Evolutionary conservation across 2,329 filamentous ascomycete genomes (phyloP), one percentile per base, ranked within the genome.

Genomic region (Fusarium sp.): DNA sequence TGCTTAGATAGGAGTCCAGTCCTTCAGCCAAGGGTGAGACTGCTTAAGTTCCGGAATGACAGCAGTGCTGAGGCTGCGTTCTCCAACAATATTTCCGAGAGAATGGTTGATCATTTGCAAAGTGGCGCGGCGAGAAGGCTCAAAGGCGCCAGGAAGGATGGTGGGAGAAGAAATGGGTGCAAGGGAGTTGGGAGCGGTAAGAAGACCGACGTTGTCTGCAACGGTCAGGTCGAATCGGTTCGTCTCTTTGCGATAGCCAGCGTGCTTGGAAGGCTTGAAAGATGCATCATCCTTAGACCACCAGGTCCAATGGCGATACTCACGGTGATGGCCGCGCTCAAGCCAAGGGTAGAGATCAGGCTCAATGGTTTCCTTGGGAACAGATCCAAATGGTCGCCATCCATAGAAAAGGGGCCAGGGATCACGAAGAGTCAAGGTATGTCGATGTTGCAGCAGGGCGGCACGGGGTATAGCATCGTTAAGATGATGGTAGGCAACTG

Each of bases 341-440:
- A 75, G 65, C 73, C 73, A 75, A n/a, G 72, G 72, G 34, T 75
- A 75, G 2, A 75, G 63, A 26, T 75, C 73, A 38, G 73, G 73
- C 24, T 75, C 73, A 33, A 75, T 57, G 5, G 57, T 54, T 9
- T 62, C 60, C 46, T 71, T 72, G 17, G 62, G 55, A 14, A 75
- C 47, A 13, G 52, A 55, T 9, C 72, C 73, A 38, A 75, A 75
- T 28, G 73, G 73, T 8, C 59, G 71, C 73, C 73, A 75, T 21
- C 72, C 72, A 26, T 73, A 73, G 33, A 75, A 75, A n/a, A 75
- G 65, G 7, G 73, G 73, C 71, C 71, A 75, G 14, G 73, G 73
- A 28, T 75, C 73, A 13, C 73, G 72, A 10, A 75, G 69, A 19
- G 73, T 75, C 8, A 75, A 52, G 3, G 72, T 75, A 21, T 75